These are phyloP conservation scores for Nakazawaea wickerhamii DNA, from an alignment of 805 yeast genomes.

Conservation along the genomic window DNA sequence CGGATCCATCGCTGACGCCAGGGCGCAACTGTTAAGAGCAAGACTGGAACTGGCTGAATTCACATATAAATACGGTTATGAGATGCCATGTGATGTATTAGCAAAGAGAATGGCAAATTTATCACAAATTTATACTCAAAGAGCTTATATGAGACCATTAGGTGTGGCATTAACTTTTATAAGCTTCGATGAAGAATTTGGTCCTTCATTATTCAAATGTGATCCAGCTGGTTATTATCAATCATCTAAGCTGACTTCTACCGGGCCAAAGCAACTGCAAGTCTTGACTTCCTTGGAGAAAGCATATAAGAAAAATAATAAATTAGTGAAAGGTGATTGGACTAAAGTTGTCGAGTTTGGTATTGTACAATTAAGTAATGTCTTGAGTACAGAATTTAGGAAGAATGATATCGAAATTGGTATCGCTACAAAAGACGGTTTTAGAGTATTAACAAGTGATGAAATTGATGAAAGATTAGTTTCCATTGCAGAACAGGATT, in stretches of 20 bases:
- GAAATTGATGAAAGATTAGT: conserved; percentile 93
- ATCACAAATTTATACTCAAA: conserved; percentile 92
- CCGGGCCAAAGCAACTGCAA: conserved; percentile 98
- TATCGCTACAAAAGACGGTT: conserved; percentile 67
- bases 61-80: conserved; percentile 90
- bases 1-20: conserved; percentile 94
- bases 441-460: conserved; percentile 69
- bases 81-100: conserved; percentile 90
- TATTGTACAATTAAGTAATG: conserved; percentile 77
- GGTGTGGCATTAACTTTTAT: conserved; percentile 91
- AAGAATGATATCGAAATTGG: conserved; percentile 93
- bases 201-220: conserved; percentile 86
- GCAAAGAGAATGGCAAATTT: conserved; percentile 94
- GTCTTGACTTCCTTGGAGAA: conserved; percentile 86
- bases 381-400: conserved; percentile 88
- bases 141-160: conserved; percentile 97
- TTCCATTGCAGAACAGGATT: conserved; percentile 95
- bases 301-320: conserved; percentile 63
- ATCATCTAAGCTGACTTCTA: conserved; percentile 86
- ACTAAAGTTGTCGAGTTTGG: conserved; percentile 84
- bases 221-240: conserved; percentile 97
- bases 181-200: conserved; percentile 82
- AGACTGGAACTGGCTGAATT: conserved; percentile 95
- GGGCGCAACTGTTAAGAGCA: conserved; percentile 85
- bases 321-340: conserved; percentile 74